Conservation (phyloP, 129 eudicot species). For the Tagetes erecta region DNA sequence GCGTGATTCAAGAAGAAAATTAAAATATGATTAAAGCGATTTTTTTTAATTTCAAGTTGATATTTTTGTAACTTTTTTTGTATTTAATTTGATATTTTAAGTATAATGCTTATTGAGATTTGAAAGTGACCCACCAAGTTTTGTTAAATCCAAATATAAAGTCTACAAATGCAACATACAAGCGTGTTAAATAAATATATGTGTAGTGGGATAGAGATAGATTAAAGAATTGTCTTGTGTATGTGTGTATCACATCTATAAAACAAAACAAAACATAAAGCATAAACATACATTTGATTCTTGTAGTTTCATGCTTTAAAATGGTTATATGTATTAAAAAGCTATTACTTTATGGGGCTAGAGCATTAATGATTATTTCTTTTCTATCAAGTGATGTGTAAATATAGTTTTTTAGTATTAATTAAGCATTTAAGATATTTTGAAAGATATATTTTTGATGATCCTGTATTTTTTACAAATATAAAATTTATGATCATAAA, state of each 20-base stretch:
- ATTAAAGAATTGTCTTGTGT: too few species aligned
- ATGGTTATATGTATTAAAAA: too few species aligned
- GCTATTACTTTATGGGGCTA: too few species aligned
- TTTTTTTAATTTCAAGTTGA: conserved; percentile 18
- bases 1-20: conserved; percentile 4
- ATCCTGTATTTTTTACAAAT: background rate
- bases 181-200: too few species aligned
- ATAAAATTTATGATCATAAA: background rate
- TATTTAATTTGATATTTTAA: background rate
- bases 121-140: background rate
- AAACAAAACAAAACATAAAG: too few species aligned
- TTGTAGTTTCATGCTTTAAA: too few species aligned
- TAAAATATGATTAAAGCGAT: background rate
- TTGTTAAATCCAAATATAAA: background rate
- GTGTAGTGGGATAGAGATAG: too few species aligned
- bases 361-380: too few species aligned
- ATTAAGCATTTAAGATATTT: background rate
- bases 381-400: too few species aligned
- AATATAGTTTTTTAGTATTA: background rate
- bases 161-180: background rate
- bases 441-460: background rate
- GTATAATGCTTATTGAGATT: conserved; percentile 10
- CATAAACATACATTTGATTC: too few species aligned
- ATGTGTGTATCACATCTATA: too few species aligned
- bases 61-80: background rate